These are phyloP conservation scores for Vigna angularis DNA, from an alignment of 306 rosid genomes.

Conservation along the genomic window DNA sequence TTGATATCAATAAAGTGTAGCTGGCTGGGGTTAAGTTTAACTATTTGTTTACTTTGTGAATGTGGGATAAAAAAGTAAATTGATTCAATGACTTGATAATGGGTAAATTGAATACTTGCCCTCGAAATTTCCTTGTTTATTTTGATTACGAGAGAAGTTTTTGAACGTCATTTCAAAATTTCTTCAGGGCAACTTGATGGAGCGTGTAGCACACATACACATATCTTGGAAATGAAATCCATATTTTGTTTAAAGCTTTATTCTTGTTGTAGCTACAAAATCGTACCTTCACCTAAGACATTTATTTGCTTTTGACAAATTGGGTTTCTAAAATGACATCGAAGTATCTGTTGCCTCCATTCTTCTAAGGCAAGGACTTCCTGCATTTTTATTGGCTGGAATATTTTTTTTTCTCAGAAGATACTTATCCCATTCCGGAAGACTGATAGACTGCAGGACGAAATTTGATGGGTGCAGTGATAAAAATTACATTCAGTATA, in stretches of 20 bases:
- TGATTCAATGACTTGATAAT: constrained; percentile 42
- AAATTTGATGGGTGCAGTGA: too few species aligned
- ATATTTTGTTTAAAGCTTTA: not conserved
- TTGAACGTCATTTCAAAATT: constrained; percentile 32
- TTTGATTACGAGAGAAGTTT: constrained; percentile 34
- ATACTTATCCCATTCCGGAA: too few species aligned
- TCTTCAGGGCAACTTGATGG: constrained; percentile 8
- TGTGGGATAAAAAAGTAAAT: constrained; percentile 47
- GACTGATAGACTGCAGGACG: too few species aligned
- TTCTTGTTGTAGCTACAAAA: not conserved
- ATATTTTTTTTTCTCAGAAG: too few species aligned
- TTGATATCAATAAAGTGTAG: constrained; percentile 54
- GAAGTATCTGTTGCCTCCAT: not conserved
- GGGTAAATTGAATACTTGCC: constrained; percentile 21
- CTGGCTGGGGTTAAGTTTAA: constrained; percentile 43
- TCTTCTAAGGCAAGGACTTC: not conserved
- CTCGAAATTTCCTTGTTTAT: constrained; percentile 23
- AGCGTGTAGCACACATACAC: constrained; percentile 32
- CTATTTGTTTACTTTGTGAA: constrained; percentile 36
- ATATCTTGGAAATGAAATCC: constrained; percentile 24
- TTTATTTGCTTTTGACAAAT: not conserved
- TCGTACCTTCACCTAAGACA: not conserved
- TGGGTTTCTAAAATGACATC: not conserved
- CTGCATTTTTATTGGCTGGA: too few species aligned
- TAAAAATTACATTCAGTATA: too few species aligned